A percentile compares a stretch with the other conserved stretches of the same genome.
Conservation (phyloP, 345 rosid genomes). For the Aquilaria sinensis region DNA sequence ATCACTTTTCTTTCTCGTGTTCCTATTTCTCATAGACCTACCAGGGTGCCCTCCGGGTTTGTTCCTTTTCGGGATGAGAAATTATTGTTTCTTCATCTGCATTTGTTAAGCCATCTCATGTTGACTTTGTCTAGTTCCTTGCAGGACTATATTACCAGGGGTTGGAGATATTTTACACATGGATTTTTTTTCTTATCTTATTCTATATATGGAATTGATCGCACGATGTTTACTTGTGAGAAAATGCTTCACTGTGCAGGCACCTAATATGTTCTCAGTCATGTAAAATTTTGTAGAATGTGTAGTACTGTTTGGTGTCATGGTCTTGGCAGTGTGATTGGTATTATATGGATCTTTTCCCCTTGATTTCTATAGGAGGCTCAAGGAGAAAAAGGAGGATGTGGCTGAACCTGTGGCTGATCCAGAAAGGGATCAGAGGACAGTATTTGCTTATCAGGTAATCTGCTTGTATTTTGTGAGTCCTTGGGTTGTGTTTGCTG, state of each 20-base stretch:
- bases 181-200: constrained; percentile 11
- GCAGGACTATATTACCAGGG: constrained; percentile 59
- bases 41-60: background rate
- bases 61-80: constrained; percentile 1
- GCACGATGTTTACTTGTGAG: constrained; percentile 8
- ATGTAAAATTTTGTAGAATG: constrained; percentile 4
- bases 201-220: constrained; percentile 6
- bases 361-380: constrained; percentile 43
- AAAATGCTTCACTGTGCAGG: constrained; percentile 14
- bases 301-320: constrained; percentile 1
- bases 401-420: constrained; percentile 81
- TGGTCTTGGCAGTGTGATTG: constrained; percentile 5
- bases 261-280: too few relatives aligned
- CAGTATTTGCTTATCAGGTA: constrained; percentile 99
- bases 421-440: constrained; percentile 99
- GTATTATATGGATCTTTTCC: background rate
- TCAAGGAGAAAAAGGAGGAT: constrained; percentile 78
- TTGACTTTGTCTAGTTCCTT: constrained; percentile 70
- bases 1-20: too few relatives aligned
- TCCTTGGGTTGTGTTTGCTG: too few relatives aligned
- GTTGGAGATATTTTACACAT: constrained; percentile 48
- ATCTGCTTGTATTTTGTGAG: background rate
- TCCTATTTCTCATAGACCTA: too few relatives aligned
- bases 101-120: constrained; percentile 26
- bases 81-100: constrained; percentile 15